Evolutionary conservation across 768 basidiomycete genomes (phyloP).

Genomic region (Obba rivulosa): DNA sequence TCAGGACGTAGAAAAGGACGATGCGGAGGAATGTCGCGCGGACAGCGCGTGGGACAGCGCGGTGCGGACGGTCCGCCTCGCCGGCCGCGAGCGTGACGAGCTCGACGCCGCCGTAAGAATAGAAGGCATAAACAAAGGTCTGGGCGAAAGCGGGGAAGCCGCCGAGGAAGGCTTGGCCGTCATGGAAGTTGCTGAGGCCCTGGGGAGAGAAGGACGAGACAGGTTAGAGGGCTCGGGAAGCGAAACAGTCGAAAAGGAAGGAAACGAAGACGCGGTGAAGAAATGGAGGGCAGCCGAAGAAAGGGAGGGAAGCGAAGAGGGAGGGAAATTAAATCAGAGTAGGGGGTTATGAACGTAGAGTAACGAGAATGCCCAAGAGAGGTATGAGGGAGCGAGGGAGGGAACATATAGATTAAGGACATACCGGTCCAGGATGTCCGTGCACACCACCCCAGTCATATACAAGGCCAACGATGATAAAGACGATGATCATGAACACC

Average conservation of each 20-base stretch:
- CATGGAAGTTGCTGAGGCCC: conserved; percentile 47
- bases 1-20: conserved; percentile 57
- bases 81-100: conserved; percentile 71
- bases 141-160: conserved; percentile 48
- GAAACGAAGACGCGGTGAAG: background rate
- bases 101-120: conserved; percentile 64
- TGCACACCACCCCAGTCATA: conserved; percentile 57
- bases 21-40: conserved; percentile 60
- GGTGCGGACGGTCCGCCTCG: conserved; percentile 59
- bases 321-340: background rate
- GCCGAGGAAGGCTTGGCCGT: conserved; percentile 48
- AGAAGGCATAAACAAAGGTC: conserved; percentile 66
- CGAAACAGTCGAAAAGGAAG: background rate
- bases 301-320: conserved; percentile 14
- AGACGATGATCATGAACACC: conserved; percentile 54
- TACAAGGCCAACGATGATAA: conserved; percentile 59
- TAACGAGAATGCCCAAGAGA: no score
- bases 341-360: no score
- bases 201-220: conserved; percentile 12
- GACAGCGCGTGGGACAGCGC: conserved; percentile 53
- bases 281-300: no score
- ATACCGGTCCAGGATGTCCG: conserved; percentile 52
- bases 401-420: no score
- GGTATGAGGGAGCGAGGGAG: no score
- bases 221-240: background rate